Evolutionary conservation across 2,329 filamentous ascomycete species (phyloP).

Genomic region (Pestalotiopsis sp.): DNA sequence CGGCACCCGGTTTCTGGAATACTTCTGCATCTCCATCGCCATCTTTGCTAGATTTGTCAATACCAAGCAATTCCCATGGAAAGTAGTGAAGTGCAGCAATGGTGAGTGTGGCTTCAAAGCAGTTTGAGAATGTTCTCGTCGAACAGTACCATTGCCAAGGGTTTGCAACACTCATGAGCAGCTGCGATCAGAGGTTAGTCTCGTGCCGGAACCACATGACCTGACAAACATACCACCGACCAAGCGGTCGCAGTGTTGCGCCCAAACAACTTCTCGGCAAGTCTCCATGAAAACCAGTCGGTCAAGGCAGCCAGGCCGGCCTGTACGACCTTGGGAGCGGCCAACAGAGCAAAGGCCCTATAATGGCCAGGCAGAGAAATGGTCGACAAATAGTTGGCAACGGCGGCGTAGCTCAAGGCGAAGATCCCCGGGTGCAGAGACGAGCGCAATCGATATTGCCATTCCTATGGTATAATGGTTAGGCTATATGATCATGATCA

Average conservation of each 20-base stretch:
- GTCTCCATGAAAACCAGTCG: conserved; percentile 87
- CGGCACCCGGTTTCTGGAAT: conserved; percentile 29
- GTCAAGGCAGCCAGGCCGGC: conserved; percentile 75
- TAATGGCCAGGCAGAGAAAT: conserved; percentile 12
- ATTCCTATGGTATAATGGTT: conserved; percentile 69
- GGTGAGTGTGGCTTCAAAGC: conserved; percentile 87
- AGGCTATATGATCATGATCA: neutral
- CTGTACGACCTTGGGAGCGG: conserved; percentile 76
- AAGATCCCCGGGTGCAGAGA: conserved; percentile 92
- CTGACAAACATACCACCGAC: conserved; percentile 64
- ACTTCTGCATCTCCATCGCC: conserved; percentile 38
- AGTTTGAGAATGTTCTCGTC: conserved; percentile 92
- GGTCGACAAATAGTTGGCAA: conserved; percentile 54
- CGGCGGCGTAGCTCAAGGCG: conserved; percentile 70
- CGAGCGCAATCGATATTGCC: conserved; percentile 83
- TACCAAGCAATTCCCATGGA: conserved; percentile 76
- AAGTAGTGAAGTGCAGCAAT: conserved; percentile 78
- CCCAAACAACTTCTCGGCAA: conserved; percentile 77
- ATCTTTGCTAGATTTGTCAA: conserved; percentile 41
- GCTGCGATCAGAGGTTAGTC: conserved; percentile 43
- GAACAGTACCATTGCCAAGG: conserved; percentile 98
- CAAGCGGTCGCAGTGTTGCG: conserved; percentile 63
- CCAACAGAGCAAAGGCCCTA: conserved; percentile 51
- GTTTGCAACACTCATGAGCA: conserved; percentile 72
- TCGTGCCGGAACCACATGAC: neutral